These are phyloP conservation scores for Cryphonectria japonica DNA, from an alignment of 2,329 filamentous ascomycete species.

Conservation along the genomic window DNA sequence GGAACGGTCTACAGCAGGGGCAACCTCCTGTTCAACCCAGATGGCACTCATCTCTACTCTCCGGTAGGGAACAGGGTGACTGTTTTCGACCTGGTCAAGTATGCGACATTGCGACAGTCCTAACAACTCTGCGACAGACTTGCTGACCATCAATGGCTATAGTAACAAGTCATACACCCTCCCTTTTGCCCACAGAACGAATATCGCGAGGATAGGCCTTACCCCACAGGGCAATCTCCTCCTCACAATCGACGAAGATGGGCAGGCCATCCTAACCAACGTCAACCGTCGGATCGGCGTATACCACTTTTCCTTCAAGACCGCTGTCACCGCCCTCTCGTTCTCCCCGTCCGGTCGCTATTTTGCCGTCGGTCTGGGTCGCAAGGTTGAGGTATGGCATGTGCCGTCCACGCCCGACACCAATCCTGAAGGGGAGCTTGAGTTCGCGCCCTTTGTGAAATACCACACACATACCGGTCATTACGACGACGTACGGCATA, in stretches of 20 bases:
- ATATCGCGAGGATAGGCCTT: slow-evolving; percentile 85
- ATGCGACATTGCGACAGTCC: slow-evolving; percentile 37
- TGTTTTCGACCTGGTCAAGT: slow-evolving; percentile 96
- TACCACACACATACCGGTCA: slow-evolving; percentile 87
- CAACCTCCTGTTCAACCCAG: slow-evolving; percentile 93
- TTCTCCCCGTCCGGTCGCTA: slow-evolving; percentile 91
- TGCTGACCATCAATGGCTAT: slow-evolving; percentile 13
- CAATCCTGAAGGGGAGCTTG: slow-evolving; percentile 77
- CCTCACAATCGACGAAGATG: slow-evolving; percentile 91
- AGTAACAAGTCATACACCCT: slow-evolving; percentile 89
- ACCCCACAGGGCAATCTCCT: slow-evolving; percentile 90
- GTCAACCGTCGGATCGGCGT: slow-evolving; percentile 82
- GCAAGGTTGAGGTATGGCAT: slow-evolving; percentile 93
- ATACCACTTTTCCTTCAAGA: slow-evolving; percentile 94
- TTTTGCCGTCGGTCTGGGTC: slow-evolving; percentile 86
- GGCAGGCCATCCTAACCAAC: slow-evolving; percentile 90
- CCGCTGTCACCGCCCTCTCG: slow-evolving; percentile 77
- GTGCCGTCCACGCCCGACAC: slow-evolving; percentile 88
- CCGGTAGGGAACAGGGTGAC: slow-evolving; percentile 96
- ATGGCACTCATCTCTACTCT: slow-evolving; percentile 93
- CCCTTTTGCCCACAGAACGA: slow-evolving; percentile 90
- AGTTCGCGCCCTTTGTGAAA: slow-evolving; percentile 92
- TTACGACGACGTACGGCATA: slow-evolving; percentile 81
- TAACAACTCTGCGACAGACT: slow-evolving; percentile 39
- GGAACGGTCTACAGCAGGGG: slow-evolving; percentile 98